Conservation (phyloP, 2,329 filamentous ascomycete species). For the Aspergillus sp. region DNA sequence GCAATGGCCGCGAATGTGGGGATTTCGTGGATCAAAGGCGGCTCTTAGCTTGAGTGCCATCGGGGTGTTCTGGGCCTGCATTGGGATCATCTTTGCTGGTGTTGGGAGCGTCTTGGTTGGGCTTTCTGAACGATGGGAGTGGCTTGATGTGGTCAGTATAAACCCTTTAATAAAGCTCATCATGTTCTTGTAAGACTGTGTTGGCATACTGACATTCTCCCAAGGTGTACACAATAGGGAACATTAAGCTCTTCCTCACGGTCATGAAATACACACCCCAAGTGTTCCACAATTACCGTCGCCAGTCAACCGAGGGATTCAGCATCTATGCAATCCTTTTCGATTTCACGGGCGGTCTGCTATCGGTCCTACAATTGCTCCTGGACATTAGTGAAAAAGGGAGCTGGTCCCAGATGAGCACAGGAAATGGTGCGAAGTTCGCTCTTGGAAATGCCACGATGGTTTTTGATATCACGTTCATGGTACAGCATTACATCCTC, state of each 20-base stretch:
- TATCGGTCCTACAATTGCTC: neutral
- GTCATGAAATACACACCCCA: neutral
- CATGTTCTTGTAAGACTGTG: neutral
- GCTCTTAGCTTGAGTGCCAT: neutral
- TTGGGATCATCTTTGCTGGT: neutral
- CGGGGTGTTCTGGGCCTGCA: neutral
- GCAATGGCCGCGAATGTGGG: neutral
- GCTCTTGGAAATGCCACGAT: neutral
- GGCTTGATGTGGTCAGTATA: neutral
- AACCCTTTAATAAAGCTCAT: too few relatives aligned
- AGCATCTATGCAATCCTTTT: neutral
- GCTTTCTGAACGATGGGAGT: neutral
- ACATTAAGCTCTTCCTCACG: neutral
- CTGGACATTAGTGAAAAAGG: neutral
- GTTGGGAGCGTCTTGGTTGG: neutral
- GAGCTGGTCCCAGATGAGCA: neutral
- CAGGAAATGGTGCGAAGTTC: neutral
- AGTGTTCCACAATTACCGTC: neutral
- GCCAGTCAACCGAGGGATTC: neutral
- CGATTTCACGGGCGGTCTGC: neutral
- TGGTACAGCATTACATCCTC: neutral
- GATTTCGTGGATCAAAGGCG: neutral
- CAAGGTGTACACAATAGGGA: neutral
- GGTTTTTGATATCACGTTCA: neutral
- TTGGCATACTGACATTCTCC: neutral